Evolutionary conservation across 2,329 filamentous ascomycete genomes (phyloP).

Genomic region (Colletotrichum falcatum): DNA sequence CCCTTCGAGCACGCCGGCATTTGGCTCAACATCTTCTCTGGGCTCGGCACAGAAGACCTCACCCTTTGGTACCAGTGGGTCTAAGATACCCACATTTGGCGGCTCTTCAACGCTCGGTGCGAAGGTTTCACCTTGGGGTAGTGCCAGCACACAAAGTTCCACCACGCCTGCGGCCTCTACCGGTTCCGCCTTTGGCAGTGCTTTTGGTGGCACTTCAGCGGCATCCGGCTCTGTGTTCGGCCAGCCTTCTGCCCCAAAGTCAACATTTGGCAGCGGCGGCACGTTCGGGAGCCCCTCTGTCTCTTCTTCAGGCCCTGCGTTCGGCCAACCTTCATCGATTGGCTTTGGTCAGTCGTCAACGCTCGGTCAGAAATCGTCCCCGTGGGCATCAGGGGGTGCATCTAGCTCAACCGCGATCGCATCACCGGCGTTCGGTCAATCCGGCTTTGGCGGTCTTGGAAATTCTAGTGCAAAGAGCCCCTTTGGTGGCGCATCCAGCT

Average conservation of each 20-base stretch:
- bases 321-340: conserved; percentile 51
- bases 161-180: conserved; percentile 41
- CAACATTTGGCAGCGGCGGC: conserved; percentile 24
- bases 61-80: conserved; percentile 45
- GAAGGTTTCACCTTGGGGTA: conserved; percentile 64
- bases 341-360: conserved; percentile 66
- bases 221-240: conserved; percentile 61
- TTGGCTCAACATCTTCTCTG: conserved; percentile 50
- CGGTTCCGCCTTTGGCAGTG: conserved; percentile 57
- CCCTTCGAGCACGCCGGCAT: conserved; percentile 43
- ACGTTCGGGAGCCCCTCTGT: conserved; percentile 36
- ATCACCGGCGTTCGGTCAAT: conserved; percentile 66
- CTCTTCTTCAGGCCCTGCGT: conserved; percentile 47
- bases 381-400: conserved; percentile 59
- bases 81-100: conserved; percentile 58
- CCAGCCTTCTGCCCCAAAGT: conserved; percentile 53
- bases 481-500: conserved; percentile 51
- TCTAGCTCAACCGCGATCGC: conserved; percentile 50
- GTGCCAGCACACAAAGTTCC: conserved; percentile 28
- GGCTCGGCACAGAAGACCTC: conserved; percentile 49
- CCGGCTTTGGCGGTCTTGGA: conserved; percentile 59
- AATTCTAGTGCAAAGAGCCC: conserved; percentile 52
- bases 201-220: conserved; percentile 56
- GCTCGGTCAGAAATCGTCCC: conserved; percentile 62
- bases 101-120: conserved; percentile 62